phyloP scores from a whole-genome alignment of 495 filamentous ascomycete genomes.

The Pyronema omphalodes region DNA sequence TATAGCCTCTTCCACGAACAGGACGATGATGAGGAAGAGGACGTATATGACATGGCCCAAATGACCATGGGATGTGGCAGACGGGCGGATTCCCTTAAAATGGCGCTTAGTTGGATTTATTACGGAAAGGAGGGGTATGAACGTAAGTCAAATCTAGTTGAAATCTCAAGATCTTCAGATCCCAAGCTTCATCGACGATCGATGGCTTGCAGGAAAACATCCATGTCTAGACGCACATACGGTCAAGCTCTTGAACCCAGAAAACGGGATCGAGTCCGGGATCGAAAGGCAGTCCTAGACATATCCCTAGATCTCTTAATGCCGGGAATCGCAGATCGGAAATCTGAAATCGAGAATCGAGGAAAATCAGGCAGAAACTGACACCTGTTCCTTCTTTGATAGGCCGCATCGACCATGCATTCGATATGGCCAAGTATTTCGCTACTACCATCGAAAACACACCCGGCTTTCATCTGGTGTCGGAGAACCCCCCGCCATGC shows the following conservation, averaged over 20 bases:
- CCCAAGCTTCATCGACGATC: not conserved
- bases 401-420: conserved; percentile 47
- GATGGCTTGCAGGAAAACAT: conserved; percentile 1
- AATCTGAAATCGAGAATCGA: not conserved
- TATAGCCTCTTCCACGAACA: conserved; percentile 47
- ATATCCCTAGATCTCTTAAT: too few species aligned
- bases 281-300: too few species aligned
- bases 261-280: too few species aligned
- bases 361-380: conserved; percentile 2
- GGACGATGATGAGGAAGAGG: conserved; percentile 26
- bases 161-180: conserved; percentile 7
- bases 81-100: conserved; percentile 65
- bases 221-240: not conserved
- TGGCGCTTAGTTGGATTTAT: conserved; percentile 76
- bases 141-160: conserved; percentile 8
- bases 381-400: conserved; percentile 23
- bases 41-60: conserved; percentile 82
- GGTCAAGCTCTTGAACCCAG: too few species aligned
- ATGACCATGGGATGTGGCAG: conserved; percentile 85
- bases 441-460: conserved; percentile 35
- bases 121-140: conserved; percentile 45
- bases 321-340: too few species aligned
- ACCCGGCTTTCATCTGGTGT: conserved; percentile 49
- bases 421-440: conserved; percentile 46
- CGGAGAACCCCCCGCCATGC: conserved; percentile 63